Conservation (phyloP, 2,329 filamentous ascomycete species). For the Fusarium sp. region DNA sequence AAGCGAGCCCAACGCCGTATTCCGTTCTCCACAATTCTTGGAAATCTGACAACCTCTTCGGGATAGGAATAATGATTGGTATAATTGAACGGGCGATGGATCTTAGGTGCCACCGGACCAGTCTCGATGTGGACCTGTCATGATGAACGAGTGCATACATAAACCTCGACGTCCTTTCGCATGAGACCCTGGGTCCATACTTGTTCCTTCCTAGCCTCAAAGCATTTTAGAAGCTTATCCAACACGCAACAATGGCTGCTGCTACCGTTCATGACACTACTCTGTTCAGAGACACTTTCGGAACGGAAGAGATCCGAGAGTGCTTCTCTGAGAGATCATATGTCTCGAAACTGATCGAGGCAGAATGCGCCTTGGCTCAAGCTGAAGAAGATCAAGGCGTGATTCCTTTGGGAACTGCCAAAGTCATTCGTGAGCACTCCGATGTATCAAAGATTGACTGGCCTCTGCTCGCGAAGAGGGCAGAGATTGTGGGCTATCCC, state of each 20-base stretch:
- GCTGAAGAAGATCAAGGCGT: constrained; percentile 65
- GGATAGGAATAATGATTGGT: constrained; percentile 10
- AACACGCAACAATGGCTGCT: constrained; percentile 22
- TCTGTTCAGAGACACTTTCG: constrained; percentile 67
- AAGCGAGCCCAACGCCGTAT: constrained; percentile 5
- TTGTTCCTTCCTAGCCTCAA: background rate
- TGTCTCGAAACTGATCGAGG: constrained; percentile 64
- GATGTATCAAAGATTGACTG: constrained; percentile 47
- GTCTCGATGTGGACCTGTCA: background rate
- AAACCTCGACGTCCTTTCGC: constrained; percentile 7
- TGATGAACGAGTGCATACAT: constrained; percentile 6
- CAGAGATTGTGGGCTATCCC: constrained; percentile 69
- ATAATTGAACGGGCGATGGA: background rate
- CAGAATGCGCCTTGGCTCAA: constrained; percentile 66
- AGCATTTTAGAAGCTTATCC: too few relatives aligned
- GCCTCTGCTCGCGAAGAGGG: constrained; percentile 57
- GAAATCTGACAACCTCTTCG: background rate
- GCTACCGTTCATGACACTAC: constrained; percentile 61
- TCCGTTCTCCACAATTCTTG: constrained; percentile 4
- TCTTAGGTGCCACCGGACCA: background rate
- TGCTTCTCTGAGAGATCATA: constrained; percentile 67
- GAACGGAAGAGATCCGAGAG: constrained; percentile 67
- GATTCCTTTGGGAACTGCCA: constrained; percentile 60
- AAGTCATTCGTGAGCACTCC: constrained; percentile 56
- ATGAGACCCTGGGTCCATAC: background rate